Evolutionary conservation across 192 early-diverging fungal species (phyloP).

Genomic region (Mortierella alpina): DNA sequence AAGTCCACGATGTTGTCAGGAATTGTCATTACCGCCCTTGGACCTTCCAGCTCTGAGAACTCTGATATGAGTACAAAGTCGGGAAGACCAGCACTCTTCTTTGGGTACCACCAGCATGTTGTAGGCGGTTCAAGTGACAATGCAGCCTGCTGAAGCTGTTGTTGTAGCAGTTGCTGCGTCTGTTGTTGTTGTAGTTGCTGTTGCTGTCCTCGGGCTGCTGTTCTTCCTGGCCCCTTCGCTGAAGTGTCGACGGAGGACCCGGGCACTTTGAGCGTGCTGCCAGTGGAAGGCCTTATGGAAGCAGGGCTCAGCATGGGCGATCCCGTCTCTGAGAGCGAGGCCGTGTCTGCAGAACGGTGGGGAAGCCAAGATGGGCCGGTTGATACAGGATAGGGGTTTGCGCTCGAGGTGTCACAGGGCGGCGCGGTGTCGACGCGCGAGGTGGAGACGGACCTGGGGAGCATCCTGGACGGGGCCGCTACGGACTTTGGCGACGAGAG

Average conservation of each 20-base stretch:
- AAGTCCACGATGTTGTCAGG: slow-evolving; percentile 50
- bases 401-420: slow-evolving; percentile 8
- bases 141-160: background rate
- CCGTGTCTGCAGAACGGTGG: slow-evolving; percentile 12
- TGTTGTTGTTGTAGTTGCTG: slow-evolving; percentile 11
- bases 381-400: background rate
- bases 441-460: slow-evolving; percentile 42
- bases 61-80: slow-evolving; percentile 67
- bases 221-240: background rate
- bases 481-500: background rate
- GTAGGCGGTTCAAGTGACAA: slow-evolving; percentile 20
- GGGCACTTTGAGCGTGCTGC: slow-evolving; percentile 13
- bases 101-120: slow-evolving; percentile 29
- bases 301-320: slow-evolving; percentile 6
- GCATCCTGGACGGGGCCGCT: slow-evolving; percentile 5
- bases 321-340: slow-evolving; percentile 25
- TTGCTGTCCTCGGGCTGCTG: background rate
- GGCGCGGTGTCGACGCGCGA: slow-evolving; percentile 24
- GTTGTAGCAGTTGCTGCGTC: background rate
- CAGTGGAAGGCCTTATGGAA: background rate
- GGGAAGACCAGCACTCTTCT: slow-evolving; percentile 23
- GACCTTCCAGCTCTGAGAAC: slow-evolving; percentile 65
- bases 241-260: slow-evolving; percentile 3
- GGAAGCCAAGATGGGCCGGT: slow-evolving; percentile 14
- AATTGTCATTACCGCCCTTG: slow-evolving; percentile 59